These are phyloP conservation scores for Solanum paucissectum DNA, from an alignment of 257 asterid genomes.

Conservation along the genomic window DNA sequence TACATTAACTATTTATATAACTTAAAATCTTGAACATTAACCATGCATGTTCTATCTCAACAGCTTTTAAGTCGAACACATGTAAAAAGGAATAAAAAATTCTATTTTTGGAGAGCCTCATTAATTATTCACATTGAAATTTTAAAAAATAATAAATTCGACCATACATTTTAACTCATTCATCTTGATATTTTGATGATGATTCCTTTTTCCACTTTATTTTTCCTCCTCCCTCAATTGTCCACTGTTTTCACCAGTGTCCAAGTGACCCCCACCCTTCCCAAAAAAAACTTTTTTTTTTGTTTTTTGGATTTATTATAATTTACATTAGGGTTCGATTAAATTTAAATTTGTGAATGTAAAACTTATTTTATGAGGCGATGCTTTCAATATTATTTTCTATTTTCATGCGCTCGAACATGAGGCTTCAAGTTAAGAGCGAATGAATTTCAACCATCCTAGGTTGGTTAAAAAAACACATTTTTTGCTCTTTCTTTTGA, in stretches of 20 bases:
- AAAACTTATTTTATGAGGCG: too few relatives aligned
- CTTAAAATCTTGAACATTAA: neutral
- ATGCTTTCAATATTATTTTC: too few relatives aligned
- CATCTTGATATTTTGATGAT: neutral
- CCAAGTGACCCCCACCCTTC: neutral
- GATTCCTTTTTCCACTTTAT: neutral
- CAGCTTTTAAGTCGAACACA: neutral
- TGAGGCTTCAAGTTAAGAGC: too few relatives aligned
- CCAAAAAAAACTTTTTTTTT: too few relatives aligned
- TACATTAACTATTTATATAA: neutral
- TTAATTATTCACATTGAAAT: neutral
- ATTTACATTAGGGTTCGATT: neutral
- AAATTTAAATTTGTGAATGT: too few relatives aligned
- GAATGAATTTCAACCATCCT: too few relatives aligned
- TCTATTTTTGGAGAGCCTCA: neutral
- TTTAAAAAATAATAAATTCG: too few relatives aligned
- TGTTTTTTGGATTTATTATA: too few relatives aligned
- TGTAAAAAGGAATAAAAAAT: neutral
- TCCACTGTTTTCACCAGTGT: neutral
- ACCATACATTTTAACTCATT: neutral
- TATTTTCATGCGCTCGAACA: too few relatives aligned
- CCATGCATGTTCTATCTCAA: neutral
- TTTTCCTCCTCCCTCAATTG: neutral
- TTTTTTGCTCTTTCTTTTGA: neutral
- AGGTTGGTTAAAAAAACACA: too few relatives aligned